Base-by-base conservation (phyloP, 179 eudicot genomes). In the Drosera spatulata region DNA sequence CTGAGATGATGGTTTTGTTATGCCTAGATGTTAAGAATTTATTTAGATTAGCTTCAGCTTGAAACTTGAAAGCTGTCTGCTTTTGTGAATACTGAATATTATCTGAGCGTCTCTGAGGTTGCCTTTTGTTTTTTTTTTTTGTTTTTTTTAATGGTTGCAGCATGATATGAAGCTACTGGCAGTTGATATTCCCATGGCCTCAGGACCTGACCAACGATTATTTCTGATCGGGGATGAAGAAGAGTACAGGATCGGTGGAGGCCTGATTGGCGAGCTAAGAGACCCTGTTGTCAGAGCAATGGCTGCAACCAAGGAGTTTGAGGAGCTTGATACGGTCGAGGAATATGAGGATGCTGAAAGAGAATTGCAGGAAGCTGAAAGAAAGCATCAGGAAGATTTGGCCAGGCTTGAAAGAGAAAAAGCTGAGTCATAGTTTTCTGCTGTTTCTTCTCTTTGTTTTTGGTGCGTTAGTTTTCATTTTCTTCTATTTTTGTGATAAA, bases 191-290 rank as follows among this genome's bases (percentile, higher is more conserved):
- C 91, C 91, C 37, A 75, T 86, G 95, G 80, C 88, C 47, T 66
- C 85, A 44, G 97, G 95, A 62, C 95, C 91, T 3, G 97, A 89
- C 60, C 97, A 86, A 61, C 91, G 91, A 6, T 61, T 86, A 43
- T 89, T 78, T 75, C 73, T 89, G 43, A 67, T 77, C 2, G 97
- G 97, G 54, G 83, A 87, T 63, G 97, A 86, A 64, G 95, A 84
- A 50, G 97, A 89, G 72, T 89, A 89, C 72, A 74, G 72, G 41
- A 50, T 86, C 41, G 97, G 91, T 22, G 97, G 86, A 41, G 97
- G 97, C 14, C 66, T 86, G 46, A 79, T 89, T 40, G 72, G 83
- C 4, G 95, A 89, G 67, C 81, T 89, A 40, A 75, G 97, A 63
- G 95, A 86, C 69, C 97, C 97, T 11, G 85, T 89, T 48, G 80